phyloP scores from a whole-genome alignment of 192 early-diverging fungal species.

The Chytriomyces hyalinus region DNA sequence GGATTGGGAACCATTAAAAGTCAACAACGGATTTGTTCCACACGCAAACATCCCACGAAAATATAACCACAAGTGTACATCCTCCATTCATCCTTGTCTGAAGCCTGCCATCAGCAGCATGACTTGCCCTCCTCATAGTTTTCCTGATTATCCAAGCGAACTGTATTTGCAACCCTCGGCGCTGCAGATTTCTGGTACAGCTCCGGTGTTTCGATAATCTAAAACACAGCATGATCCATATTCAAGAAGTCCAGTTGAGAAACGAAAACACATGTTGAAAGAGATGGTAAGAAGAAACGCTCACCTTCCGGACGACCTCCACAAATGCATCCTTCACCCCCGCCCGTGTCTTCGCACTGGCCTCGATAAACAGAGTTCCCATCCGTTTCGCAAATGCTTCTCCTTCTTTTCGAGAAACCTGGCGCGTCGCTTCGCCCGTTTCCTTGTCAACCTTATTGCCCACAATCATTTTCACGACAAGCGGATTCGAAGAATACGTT shows the following conservation, averaged over 20 bases:
- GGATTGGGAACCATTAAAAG: no score
- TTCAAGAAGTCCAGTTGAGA: not conserved
- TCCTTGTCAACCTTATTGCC: slow-evolving; percentile 99
- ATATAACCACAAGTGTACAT: no score
- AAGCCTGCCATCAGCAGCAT: no score
- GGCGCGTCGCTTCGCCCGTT: slow-evolving; percentile 54
- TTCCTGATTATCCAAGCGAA: slow-evolving; percentile 14
- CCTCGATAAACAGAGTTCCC: slow-evolving; percentile 94
- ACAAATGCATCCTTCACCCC: slow-evolving; percentile 95
- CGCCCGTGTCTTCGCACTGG: slow-evolving; percentile 91
- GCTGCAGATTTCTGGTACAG: slow-evolving; percentile 65
- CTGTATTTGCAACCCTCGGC: slow-evolving; percentile 3
- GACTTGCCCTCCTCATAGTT: no score
- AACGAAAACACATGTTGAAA: not conserved
- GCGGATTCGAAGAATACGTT: slow-evolving; percentile 83
- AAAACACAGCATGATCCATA: not conserved
- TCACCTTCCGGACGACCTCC: slow-evolving; percentile 90
- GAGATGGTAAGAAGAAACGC: slow-evolving; percentile 20
- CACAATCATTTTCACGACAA: slow-evolving; percentile 96
- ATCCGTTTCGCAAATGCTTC: slow-evolving; percentile 86
- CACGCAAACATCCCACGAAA: no score
- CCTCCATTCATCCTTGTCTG: no score
- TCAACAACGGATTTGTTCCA: no score
- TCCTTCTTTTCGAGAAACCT: slow-evolving; percentile 86
- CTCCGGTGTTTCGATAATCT: slow-evolving; percentile 71